Base-by-base conservation (phyloP, 106 monocot species). In the Dendrobium nobile region DNA sequence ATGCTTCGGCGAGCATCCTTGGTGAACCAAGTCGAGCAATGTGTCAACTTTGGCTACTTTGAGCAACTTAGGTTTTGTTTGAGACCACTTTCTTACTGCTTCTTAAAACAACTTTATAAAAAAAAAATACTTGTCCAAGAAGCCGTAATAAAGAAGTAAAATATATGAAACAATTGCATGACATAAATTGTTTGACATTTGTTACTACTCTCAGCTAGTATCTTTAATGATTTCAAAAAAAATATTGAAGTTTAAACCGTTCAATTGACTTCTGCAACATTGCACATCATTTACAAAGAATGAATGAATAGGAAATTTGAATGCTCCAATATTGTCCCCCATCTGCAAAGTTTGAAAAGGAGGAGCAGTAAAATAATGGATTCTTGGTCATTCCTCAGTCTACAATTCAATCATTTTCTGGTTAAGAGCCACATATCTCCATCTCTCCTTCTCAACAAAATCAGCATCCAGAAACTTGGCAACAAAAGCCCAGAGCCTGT, bases 401-500 rank as follows among this genome's bases (percentile, higher is more conserved):
- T 83, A 95, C 20, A 95, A 78, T 80, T 95, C 92, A 9, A 95
- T 78, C 87, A 87, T 82, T 72, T 86, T 95, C 87, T 95, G 95
- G 64, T 95, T 95, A 26, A 95, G 82, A 31, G 95, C 82, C 75
- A 85, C 79, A 83, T 92, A 95, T 86, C 90, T 95, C 95, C 95
- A 92, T 80, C 87, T 90, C 82, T 95, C 95, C 80, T 91, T 95
- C 84, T 95, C 95, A 7, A 92, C 89, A 43, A 95, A 95, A 82
- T 95, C 95, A 1, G 95, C 95, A 80, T 95, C 95, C 77, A 92
- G 47, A 79, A 95, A 95, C 70, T 85, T 88, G 41, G 92, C 95
- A 72, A 95, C 79, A 59, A 95, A 95, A 70, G 85, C 86, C 95
- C 95, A 95, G 19, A 95, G 83, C 79, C 82, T 90, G 55, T 92